Conservation (phyloP, 345 rosid species). For the Rubroshorea leprosula region DNA sequence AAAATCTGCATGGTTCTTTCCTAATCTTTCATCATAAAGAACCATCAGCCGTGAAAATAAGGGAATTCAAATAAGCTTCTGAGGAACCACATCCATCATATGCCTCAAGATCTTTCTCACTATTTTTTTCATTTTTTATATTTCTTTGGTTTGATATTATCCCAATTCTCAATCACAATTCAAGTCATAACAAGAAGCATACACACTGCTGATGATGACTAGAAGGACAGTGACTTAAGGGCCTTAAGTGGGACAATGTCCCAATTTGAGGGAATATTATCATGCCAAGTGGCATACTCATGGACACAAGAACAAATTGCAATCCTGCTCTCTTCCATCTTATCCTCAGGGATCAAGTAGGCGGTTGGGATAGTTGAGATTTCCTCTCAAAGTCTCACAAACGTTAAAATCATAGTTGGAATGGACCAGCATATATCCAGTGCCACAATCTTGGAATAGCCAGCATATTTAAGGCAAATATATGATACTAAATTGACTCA, state of each 20-base stretch:
- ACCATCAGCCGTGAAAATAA: no score
- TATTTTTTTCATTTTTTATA: not conserved
- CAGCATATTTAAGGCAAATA: no score
- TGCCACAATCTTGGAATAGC: no score
- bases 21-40: no score
- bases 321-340: constrained; percentile 16
- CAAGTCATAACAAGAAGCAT: not conserved
- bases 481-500: not conserved
- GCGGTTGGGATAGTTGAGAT: no score
- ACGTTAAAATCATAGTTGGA: no score
- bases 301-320: constrained; percentile 11
- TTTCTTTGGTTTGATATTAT: not conserved
- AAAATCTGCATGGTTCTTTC: no score
- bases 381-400: no score
- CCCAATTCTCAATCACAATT: constrained; percentile 4
- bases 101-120: not conserved
- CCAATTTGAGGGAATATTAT: not conserved
- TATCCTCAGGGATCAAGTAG: not conserved
- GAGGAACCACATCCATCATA: not conserved
- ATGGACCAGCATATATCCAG: no score
- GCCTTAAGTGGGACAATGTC: not conserved
- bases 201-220: no score
- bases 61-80: no score
- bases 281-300: constrained; percentile 24
- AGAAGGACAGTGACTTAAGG: no score